phyloP scores from a whole-genome alignment of 257 asterid genomes.

The Ophiorrhiza pumila region DNA sequence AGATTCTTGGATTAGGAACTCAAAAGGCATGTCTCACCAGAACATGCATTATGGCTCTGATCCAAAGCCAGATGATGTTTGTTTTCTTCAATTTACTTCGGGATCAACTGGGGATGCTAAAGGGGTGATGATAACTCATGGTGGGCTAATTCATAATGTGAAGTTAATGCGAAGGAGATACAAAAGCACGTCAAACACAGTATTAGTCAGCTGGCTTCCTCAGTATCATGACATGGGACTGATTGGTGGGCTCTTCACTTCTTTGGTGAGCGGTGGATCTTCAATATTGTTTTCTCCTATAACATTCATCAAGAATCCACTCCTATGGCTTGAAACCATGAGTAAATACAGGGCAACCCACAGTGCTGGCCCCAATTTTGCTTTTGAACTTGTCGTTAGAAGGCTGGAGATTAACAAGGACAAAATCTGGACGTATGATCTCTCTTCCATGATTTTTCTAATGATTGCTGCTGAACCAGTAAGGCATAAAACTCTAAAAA shows the following conservation, averaged over 20 bases:
- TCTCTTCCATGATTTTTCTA: slow-evolving; percentile 63
- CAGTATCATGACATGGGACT: slow-evolving; percentile 91
- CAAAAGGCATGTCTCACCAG: slow-evolving; percentile 25
- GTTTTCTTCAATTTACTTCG: slow-evolving; percentile 80
- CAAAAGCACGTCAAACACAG: slow-evolving; percentile 75
- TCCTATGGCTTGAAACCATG: slow-evolving; percentile 65
- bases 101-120: slow-evolving; percentile 89
- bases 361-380: slow-evolving; percentile 85
- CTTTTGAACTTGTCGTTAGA: slow-evolving; percentile 62
- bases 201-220: slow-evolving; percentile 81
- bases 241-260: slow-evolving; percentile 78
- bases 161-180: slow-evolving; percentile 66
- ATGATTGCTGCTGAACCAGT: slow-evolving; percentile 94
- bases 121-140: slow-evolving; percentile 82
- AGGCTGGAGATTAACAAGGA: slow-evolving; percentile 56
- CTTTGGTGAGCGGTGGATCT: slow-evolving; percentile 69
- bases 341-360: slow-evolving; percentile 68
- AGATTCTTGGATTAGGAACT: slow-evolving; percentile 62
- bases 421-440: slow-evolving; percentile 44
- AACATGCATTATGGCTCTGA: slow-evolving; percentile 12
- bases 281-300: slow-evolving; percentile 71
- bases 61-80: slow-evolving; percentile 45
- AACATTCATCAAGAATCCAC: slow-evolving; percentile 79
- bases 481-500: slow-evolving; percentile 56
- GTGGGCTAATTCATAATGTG: slow-evolving; percentile 71